Evolutionary conservation across 2,329 filamentous ascomycete genomes (phyloP).

Genomic region (Colletotrichum spinosum): DNA sequence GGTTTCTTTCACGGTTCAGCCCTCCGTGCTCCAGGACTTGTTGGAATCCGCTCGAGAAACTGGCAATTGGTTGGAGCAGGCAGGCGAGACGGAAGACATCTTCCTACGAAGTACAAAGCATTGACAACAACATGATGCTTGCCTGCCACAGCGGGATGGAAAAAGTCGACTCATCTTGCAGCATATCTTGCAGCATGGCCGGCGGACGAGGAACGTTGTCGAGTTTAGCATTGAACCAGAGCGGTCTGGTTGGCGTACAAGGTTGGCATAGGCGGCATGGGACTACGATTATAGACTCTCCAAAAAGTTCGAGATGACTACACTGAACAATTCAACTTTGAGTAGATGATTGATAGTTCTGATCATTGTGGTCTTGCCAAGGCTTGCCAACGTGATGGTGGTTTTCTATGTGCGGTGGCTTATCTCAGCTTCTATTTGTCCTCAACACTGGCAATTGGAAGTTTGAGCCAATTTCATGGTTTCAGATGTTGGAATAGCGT

Average conservation of each 20-base stretch:
- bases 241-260: constrained; percentile 16
- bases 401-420: no score
- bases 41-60: no score
- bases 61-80: not conserved
- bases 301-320: constrained; percentile 9
- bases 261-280: constrained; percentile 10
- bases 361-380: no score
- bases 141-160: not conserved
- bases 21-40: no score
- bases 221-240: constrained; percentile 12
- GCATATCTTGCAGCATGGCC: constrained; percentile 19
- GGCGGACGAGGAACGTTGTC: constrained; percentile 14
- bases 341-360: not conserved
- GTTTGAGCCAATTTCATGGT: no score
- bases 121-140: constrained; percentile 4
- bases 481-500: no score
- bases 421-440: no score
- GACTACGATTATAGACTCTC: constrained; percentile 24
- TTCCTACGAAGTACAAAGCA: constrained; percentile 7
- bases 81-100: not conserved
- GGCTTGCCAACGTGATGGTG: no score
- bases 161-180: constrained; percentile 14
- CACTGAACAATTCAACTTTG: constrained; percentile 5
- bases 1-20: not conserved
- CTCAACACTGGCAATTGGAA: no score